These are phyloP conservation scores for Stipa capillata DNA, from an alignment of 176 grass and related monocot species.

Conservation along the genomic window DNA sequence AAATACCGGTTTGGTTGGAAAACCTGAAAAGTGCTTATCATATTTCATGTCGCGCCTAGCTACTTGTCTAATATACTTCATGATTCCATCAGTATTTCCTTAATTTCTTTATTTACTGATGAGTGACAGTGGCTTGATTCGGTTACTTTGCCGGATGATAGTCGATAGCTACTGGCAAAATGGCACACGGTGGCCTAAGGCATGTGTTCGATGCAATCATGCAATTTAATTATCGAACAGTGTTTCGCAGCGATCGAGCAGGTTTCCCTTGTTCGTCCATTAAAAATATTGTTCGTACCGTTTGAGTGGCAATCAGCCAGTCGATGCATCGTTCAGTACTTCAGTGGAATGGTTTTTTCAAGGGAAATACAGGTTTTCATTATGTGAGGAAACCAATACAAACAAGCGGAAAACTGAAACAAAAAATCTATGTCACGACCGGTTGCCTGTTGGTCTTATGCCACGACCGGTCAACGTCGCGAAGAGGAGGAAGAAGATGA, in stretches of 20 bases:
- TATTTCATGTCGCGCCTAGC: neutral
- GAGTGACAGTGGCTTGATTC: neutral
- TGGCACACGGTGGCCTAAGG: neutral
- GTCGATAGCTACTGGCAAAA: neutral
- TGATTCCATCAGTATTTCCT: neutral
- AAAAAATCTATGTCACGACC: too few species aligned
- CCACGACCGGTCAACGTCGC: too few species aligned
- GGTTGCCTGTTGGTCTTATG: too few species aligned
- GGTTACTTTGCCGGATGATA: neutral
- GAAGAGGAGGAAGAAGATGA: too few species aligned
- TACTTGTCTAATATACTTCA: neutral
- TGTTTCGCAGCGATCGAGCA: neutral
- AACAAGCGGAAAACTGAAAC: too few species aligned
- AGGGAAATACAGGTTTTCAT: too few species aligned
- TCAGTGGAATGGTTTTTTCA: too few species aligned
- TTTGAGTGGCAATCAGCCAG: too few species aligned
- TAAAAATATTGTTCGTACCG: too few species aligned
- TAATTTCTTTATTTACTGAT: neutral
- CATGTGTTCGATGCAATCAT: neutral
- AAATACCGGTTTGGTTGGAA: neutral
- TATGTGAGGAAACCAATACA: too few species aligned
- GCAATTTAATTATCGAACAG: neutral
- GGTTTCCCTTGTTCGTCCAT: too few species aligned
- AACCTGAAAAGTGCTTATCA: neutral
- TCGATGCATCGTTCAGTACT: too few species aligned